These are phyloP conservation scores for Rhododendron kiyosumense DNA, from an alignment of 148 eudicot genomes.

Conservation along the genomic window DNA sequence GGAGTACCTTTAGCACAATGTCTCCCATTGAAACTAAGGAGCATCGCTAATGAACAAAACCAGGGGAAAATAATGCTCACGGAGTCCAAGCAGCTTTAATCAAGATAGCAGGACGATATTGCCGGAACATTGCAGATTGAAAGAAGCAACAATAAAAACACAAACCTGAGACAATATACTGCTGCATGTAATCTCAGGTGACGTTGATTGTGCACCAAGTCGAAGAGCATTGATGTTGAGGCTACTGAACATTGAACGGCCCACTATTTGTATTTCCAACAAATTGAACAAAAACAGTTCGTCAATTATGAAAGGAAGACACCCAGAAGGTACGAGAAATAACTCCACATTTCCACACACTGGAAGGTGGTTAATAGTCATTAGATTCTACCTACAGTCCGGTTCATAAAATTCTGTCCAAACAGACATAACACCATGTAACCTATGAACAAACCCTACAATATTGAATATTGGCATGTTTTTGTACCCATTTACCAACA, in stretches of 20 bases:
- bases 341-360: background rate
- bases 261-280: slow-evolving; percentile 18
- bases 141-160: background rate
- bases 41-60: background rate
- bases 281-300: background rate
- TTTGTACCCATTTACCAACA: background rate
- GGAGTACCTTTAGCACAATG: background rate
- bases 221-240: slow-evolving; percentile 24
- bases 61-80: background rate
- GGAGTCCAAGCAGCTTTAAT: background rate
- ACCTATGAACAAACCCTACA: background rate
- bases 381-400: background rate
- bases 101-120: background rate
- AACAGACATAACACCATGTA: background rate
- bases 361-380: background rate
- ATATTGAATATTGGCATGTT: background rate
- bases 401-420: background rate
- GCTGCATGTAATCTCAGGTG: slow-evolving; percentile 28
- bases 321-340: background rate
- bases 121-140: background rate
- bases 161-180: slow-evolving; percentile 48
- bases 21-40: background rate
- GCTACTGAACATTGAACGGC: slow-evolving; percentile 50
- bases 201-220: slow-evolving; percentile 24
- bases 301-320: background rate